A percentile compares a stretch with the other conserved stretches of the same genome.
Conservation (phyloP, 176 grass and related monocot species). For the Saccharum spontaneum region DNA sequence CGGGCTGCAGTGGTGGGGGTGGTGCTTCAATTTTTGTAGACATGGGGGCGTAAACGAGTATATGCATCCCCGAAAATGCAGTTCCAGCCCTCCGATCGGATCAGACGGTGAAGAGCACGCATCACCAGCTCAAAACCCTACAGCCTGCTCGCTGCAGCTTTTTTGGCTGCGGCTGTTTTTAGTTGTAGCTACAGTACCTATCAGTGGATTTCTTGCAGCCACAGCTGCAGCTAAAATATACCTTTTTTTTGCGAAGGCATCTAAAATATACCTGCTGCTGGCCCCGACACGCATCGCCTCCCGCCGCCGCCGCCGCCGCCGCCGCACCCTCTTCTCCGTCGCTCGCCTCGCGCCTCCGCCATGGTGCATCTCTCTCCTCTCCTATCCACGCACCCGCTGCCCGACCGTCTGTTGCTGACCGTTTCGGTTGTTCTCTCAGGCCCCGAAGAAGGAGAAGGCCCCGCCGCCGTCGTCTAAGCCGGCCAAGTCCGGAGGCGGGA, state of each 20-base stretch:
- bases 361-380: slow-evolving; percentile 3
- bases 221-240: too few relatives aligned
- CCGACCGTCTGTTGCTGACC: not conserved
- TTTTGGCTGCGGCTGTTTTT: too few relatives aligned
- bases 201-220: too few relatives aligned
- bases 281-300: too few relatives aligned
- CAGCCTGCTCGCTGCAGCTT: too few relatives aligned
- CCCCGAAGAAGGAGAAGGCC: slow-evolving; percentile 60
- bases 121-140: slow-evolving; percentile 20
- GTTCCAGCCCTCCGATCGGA: not conserved
- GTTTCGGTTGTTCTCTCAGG: slow-evolving; percentile 19
- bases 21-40: rapidly evolving
- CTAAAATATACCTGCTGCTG: not conserved
- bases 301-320: not conserved
- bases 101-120: not conserved
- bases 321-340: not conserved
- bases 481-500: slow-evolving; percentile 57
- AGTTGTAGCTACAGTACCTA: too few relatives aligned
- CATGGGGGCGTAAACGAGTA: not conserved
- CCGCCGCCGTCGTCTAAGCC: slow-evolving; percentile 54
- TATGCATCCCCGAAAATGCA: too few relatives aligned
- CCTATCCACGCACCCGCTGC: rapidly evolving
- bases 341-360: not conserved
- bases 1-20: not conserved
- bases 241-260: too few relatives aligned